Evolutionary conservation across 148 eudicot genomes (phyloP), one percentile per base, ranked within the genome.

Genomic region (Silene conica): DNA sequence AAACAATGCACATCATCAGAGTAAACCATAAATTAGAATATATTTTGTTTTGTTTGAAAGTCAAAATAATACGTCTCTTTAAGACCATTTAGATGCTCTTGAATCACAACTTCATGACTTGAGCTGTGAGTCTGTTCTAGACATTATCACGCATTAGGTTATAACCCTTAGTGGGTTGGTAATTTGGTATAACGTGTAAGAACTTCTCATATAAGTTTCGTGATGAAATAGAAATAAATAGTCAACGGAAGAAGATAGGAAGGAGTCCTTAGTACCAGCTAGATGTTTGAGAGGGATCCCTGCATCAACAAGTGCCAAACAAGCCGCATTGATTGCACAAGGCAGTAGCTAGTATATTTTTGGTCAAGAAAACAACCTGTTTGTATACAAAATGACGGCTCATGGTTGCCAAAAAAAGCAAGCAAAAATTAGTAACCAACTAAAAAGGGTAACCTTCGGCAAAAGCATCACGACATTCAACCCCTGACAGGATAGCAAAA

Each of bases 241-340:
- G 4, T 20, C 11, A 14, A n/a, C 54, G 52, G 59, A 8, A 38
- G 12, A 31, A 54, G 19, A 55, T 58, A 26, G 20, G 64, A 26
- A 48, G 14, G 26, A 23, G 13, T 48, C 74, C 45, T 71, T 18
- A 26, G 19, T 88, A 94, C 98, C 98, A 73, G 97, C 97, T 82
- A 92, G n/a, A n/a, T n/a, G n/a, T n/a, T n/a, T n/a, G n/a, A n/a
- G n/a, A n/a, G n/a, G n/a, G n/a, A n/a, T n/a, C n/a, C n/a, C n/a
- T n/a, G n/a, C n/a, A n/a, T n/a, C n/a, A n/a, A n/a, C n/a, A n/a
- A n/a, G n/a, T n/a, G 90, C 98, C 78, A 90, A 91, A 86, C 93
- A 94, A 13, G 93, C 88, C 62, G 98, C 98, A 81, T 94, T 92
- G 75, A 94, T 88, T 38, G 98, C 97, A 81, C 97, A 94, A 43